Evolutionary conservation across 2,329 filamentous ascomycete species (phyloP), one percentile per base, ranked within the genome.

Genomic region (Microcyclosporella mali): DNA sequence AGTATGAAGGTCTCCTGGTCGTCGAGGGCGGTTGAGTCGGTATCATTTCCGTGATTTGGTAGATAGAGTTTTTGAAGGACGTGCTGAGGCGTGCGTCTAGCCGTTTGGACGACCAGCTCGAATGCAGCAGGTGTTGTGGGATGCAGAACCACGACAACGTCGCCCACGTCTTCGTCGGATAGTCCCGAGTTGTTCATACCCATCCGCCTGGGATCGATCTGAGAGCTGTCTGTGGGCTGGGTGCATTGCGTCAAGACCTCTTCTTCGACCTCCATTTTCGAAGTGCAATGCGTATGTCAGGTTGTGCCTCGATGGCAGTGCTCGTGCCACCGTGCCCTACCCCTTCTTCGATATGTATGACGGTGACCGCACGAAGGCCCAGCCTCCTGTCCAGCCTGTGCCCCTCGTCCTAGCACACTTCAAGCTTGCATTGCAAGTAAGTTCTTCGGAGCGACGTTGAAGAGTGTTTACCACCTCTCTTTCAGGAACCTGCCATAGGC

Each of bases 81-180:
- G 61, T 83, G 77, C 43, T 82, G 72, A 3, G 75, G 76, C n/a
- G 67, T 64, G 6, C 58, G 51, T 8, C 66, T 51, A 9, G 76
- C 72, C 15, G 79, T 78, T 2, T 71, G 66, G 32, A 71, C 66
- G n/a, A 90, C 80, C 55, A 89, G 85, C 50, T 73, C 71, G 50
- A 83, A 81, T 15, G 90, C 87, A 16, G 78, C 76, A 30, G 79
- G 72, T 2, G 88, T 86, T 52, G 79, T 79, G 9, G 90, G 89
- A 55, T 94, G 82, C 19, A 97, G 75, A 44, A 95, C 81, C 67
- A 88, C 94, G 52, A 95, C 79, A 55, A 95, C 87, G 66, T 95
- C 89, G 49, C 86, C 79, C 37, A 92, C 78, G 62, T 95, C 89
- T 52, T 85, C 78, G 54, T 89, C 83, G 40, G 78, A 83, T 48